phyloP scores from a whole-genome alignment of 441 rosid genomes.

The Caryocar brasiliense region DNA sequence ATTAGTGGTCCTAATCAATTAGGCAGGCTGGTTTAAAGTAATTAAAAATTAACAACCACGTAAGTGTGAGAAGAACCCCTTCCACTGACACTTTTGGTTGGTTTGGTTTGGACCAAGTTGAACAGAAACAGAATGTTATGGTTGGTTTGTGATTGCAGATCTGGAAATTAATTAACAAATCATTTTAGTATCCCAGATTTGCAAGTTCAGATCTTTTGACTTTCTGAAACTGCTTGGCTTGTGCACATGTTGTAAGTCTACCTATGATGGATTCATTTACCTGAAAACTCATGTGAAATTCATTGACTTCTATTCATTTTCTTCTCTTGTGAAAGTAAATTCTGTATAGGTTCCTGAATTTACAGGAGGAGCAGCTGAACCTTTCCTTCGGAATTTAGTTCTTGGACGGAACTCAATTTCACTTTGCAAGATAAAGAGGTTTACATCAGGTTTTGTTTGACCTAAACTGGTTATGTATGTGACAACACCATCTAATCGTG shows the following conservation, averaged over 20 bases:
- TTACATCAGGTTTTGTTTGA: constrained; percentile 15
- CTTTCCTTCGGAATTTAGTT: constrained; percentile 16
- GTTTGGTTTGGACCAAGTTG: no score
- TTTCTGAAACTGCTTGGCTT: neutral
- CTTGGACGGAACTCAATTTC: constrained; percentile 15
- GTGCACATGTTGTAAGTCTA: neutral
- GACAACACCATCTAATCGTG: constrained; percentile 16
- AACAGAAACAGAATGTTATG: no score
- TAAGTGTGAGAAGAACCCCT: no score
- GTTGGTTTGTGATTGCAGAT: no score
- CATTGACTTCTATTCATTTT: neutral
- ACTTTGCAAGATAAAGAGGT: constrained; percentile 2
- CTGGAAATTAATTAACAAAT: no score
- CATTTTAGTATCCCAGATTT: no score
- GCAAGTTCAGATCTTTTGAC: neutral
- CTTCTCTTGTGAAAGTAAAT: no score
- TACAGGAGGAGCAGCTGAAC: constrained; percentile 30
- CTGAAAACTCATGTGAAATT: constrained; percentile 8
- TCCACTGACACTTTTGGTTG: no score
- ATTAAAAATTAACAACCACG: no score
- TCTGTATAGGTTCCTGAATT: no score
- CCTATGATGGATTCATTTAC: constrained; percentile 10
- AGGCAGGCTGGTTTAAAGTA: no score
- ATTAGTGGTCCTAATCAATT: no score
- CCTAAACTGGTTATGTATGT: constrained; percentile 1